Base-by-base conservation (phyloP, 1,139 yeast species). In the Taphrina populina region DNA sequence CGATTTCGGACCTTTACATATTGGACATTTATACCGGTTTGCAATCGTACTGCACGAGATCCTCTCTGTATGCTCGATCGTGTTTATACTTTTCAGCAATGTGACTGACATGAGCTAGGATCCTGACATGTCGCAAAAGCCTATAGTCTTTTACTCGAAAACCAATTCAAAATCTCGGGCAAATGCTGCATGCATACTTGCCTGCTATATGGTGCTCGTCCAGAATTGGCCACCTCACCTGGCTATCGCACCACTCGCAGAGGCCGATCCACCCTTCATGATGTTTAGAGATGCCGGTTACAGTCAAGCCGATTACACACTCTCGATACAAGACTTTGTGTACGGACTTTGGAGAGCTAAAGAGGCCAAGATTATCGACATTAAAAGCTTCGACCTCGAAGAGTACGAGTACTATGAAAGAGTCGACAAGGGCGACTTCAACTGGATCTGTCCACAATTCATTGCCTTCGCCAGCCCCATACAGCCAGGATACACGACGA, bases 281-380 rank as follows among this genome's bases (percentile, higher is more conserved):
- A 84, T 92, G 1, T 92, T 90, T 69, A 77, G 98, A 68, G 98
- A 92, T 69, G 98, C 98, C 0, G 98, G 98, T 1, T 92, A 92
- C 69, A 86, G 96, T 3, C 84, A 83, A 58, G 96, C 97, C 0
- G 98, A 92, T 69, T 92, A 87, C 67, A 95, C 85, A 66, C 80
- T 92, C 61, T 81, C 95, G 10, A 87, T 92, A 61, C 98, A 92
- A 69, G 98, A 92, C 69, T 79, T 92, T 13, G 95, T 92, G 2
- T 92, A 92, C 65, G 98, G 95, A 8, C 82, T 94, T 70, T 92
- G 98, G 98, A 77, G 96, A 65, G 98, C 98, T n/a, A 92, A 92
- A 67, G 96, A 90, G 67, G 78, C 94, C 66, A 84, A 87, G 2
- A 80, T 92, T 76, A 75, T 92, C 52, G 96, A 92, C 66, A 75